phyloP scores from a whole-genome alignment of 2,329 filamentous ascomycete genomes.

The Lachnum nothofagi region DNA sequence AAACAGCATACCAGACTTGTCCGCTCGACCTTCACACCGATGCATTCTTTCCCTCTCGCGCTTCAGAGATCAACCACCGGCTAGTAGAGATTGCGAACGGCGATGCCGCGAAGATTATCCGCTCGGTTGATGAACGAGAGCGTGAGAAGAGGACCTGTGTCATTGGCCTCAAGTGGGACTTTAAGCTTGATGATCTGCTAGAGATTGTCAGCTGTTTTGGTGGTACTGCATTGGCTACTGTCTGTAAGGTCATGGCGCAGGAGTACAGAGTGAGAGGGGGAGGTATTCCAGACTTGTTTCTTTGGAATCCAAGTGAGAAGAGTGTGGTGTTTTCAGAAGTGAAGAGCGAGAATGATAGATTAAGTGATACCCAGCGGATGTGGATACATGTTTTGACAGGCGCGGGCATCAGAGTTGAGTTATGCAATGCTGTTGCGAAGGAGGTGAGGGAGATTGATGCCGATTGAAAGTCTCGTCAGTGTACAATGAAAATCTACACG shows the following conservation, averaged over 20 bases:
- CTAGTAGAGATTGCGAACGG: conserved; percentile 86
- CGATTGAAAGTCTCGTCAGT: conserved; percentile 1
- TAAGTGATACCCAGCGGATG: conserved; percentile 91
- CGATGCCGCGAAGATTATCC: conserved; percentile 61
- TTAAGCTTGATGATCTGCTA: conserved; percentile 68
- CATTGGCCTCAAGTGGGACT: conserved; percentile 90
- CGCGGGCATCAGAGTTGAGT: conserved; percentile 78
- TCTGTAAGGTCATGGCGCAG: conserved; percentile 93
- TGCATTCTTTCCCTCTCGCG: conserved; percentile 79
- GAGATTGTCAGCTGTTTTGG: conserved; percentile 76
- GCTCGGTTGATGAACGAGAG: conserved; percentile 63
- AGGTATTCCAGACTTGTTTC: conserved; percentile 85
- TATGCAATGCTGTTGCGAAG: conserved; percentile 55
- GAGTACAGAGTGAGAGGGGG: conserved; percentile 84
- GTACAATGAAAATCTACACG: too few species aligned
- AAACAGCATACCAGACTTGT: conserved; percentile 90
- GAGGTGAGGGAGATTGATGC: conserved; percentile 27
- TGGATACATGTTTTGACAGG: conserved; percentile 93
- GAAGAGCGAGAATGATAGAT: conserved; percentile 68
- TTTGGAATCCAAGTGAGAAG: conserved; percentile 55
- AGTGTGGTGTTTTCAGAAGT: conserved; percentile 29
- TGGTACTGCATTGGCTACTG: conserved; percentile 70
- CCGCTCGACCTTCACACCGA: conserved; percentile 91
- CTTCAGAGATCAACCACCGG: conserved; percentile 82
- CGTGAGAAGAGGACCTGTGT: conserved; percentile 71